Percentiles rank a stretch among this genome's conserved stretches.
phyloP scores from a whole-genome alignment of 495 filamentous ascomycete species.

The Hypomontagnella submonticulosa region DNA sequence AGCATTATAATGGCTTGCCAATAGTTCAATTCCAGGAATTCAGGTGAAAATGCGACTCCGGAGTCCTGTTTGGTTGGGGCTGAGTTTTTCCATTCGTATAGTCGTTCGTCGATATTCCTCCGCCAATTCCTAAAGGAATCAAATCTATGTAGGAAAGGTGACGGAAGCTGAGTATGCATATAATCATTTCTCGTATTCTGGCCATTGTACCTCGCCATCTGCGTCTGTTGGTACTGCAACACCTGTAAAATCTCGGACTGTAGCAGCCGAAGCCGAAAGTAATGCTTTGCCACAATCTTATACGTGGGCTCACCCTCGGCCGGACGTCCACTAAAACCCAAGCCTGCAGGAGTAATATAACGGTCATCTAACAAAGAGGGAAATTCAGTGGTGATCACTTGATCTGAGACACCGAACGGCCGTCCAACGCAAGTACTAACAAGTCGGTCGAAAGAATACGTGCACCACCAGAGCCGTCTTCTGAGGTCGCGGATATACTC shows the following conservation, averaged over 20 bases:
- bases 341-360: slow-evolving; percentile 87
- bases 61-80: slow-evolving; percentile 81
- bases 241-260: slow-evolving; percentile 97
- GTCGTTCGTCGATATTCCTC: slow-evolving; percentile 81
- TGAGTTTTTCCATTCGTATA: slow-evolving; percentile 87
- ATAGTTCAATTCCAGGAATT: slow-evolving; percentile 93
- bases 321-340: slow-evolving; percentile 71
- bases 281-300: slow-evolving; percentile 89
- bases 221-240: slow-evolving; percentile 86
- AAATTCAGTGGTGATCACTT: slow-evolving; percentile 93
- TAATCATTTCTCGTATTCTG: slow-evolving; percentile 72
- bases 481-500: slow-evolving; percentile 90
- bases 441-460: slow-evolving; percentile 91
- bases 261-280: slow-evolving; percentile 88
- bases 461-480: slow-evolving; percentile 94
- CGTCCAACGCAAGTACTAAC: slow-evolving; percentile 92
- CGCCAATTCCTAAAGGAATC: slow-evolving; percentile 90
- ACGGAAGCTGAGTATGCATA: slow-evolving; percentile 81
- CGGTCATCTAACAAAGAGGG: slow-evolving; percentile 87
- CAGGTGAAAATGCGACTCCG: slow-evolving; percentile 84
- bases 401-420: slow-evolving; percentile 92
- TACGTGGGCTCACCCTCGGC: slow-evolving; percentile 72
- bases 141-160: slow-evolving; percentile 85
- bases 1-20: slow-evolving; percentile 99
- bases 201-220: slow-evolving; percentile 66